Percentiles rank a stretch among this genome's conserved stretches.
Evolutionary conservation across 257 asterid genomes (phyloP).

Genomic region (Solanum habrochaites): DNA sequence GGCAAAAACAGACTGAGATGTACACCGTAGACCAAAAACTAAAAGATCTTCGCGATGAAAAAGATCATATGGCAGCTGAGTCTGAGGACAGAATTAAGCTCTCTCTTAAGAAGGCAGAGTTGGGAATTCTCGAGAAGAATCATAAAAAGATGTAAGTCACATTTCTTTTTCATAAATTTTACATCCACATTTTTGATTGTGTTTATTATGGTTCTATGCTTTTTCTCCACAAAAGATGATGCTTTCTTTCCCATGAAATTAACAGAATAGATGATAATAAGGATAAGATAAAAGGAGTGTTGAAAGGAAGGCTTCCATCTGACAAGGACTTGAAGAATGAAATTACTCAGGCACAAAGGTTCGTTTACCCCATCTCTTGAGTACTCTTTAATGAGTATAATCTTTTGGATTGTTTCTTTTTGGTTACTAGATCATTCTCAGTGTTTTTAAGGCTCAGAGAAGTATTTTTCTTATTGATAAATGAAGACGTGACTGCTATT

Average conservation of each 20-base stretch:
- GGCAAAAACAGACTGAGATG: constrained; percentile 44
- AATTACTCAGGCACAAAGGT: constrained; percentile 76
- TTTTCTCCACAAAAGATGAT: background rate
- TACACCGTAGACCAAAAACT: constrained; percentile 51
- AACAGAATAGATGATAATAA: constrained; percentile 73
- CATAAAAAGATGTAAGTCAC: constrained; percentile 37
- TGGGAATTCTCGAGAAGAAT: constrained; percentile 68
- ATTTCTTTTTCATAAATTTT: constrained; percentile 4
- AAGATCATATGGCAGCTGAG: constrained; percentile 64
- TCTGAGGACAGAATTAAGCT: constrained; percentile 72
- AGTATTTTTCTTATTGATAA: background rate
- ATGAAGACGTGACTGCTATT: background rate
- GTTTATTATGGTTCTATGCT: background rate
- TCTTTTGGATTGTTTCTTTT: background rate
- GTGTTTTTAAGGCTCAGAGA: background rate
- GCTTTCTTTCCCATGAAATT: constrained; percentile 6
- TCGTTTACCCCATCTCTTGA: background rate
- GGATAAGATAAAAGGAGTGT: constrained; percentile 66
- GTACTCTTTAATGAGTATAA: background rate
- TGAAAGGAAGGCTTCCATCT: constrained; percentile 93
- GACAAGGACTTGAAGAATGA: constrained; percentile 89
- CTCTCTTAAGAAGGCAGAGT: constrained; percentile 58
- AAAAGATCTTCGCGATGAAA: constrained; percentile 41
- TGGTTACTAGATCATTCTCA: background rate
- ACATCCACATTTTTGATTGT: constrained; percentile 1